Base-by-base conservation (phyloP, 1,284 basidiomycete species). In the Cryptococcus sp. region DNA sequence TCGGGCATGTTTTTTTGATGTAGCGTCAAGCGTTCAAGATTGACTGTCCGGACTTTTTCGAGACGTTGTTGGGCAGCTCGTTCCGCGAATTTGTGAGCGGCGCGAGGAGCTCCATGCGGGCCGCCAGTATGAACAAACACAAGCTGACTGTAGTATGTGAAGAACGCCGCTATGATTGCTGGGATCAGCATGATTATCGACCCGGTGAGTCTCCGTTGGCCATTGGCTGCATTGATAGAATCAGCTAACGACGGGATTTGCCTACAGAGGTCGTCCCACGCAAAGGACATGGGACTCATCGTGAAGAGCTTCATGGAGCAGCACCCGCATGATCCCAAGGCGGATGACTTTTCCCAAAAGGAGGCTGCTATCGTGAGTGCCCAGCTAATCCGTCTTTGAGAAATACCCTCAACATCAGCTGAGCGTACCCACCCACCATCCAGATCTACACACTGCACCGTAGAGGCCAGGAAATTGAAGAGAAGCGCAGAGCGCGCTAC, bases 161-260 rank as follows among this genome's bases (percentile, higher is more conserved):
- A 76, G 72, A 77, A 75, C 52, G 65, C 65, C 4, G 76, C 75
- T 1, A 71, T 76, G 70, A 73, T 77, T 38, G 76, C 75, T n/a
- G 76, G 72, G 23, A 71, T 75, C 49, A 67, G 67, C 35, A 54
- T 72, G 11, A 68, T 77, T 43, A 64, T 77, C 28, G 70, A 74
- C 47, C 72, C 73, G 1, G 62, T 68, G 46, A 59, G 69, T 58
- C 2, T 7, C 12, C 5, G 9, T 33, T 33, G 28, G 13, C 20
- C 12, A 36, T 3, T 23, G 16, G 23, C 1, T n/a, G 39, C 37
- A 13, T 20, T 15, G 12, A 11, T 16, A 37, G 5, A 1, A 3
- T 24, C 13, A 20, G 13, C 15, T 2, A n/a, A 40, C 44, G 16
- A 8, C 20, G 21, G 16, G 12, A 24, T 39, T 46, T 18, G 15